A percentile compares a stretch with the other conserved stretches of the same genome.
phyloP scores from a whole-genome alignment of 345 rosid genomes.

The Chamaenerion angustifolium region DNA sequence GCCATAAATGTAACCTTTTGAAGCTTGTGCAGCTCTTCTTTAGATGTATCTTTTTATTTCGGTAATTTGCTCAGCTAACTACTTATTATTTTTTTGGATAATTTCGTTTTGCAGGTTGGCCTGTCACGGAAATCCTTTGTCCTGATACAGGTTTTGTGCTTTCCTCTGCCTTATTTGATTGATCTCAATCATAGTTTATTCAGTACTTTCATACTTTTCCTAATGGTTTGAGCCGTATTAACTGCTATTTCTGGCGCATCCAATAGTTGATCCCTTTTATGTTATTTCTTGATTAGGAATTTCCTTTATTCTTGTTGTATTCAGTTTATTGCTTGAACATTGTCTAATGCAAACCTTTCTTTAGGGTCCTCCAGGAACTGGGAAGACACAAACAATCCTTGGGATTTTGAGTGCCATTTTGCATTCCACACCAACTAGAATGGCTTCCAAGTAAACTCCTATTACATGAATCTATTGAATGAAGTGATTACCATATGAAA shows the following conservation, averaged over 20 bases:
- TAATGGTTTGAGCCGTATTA: background rate
- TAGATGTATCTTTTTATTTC: background rate
- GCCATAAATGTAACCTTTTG: conserved; percentile 68
- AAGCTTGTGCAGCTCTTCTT: background rate
- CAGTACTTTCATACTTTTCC: background rate
- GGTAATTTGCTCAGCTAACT: too few species aligned
- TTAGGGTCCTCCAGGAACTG: conserved; percentile 99
- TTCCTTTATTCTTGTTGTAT: conserved; percentile 1
- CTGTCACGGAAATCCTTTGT: conserved; percentile 66
- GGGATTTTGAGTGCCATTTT: conserved; percentile 86
- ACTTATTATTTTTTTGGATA: too few species aligned
- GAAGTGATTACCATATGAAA: background rate
- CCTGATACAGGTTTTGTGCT: conserved; percentile 66
- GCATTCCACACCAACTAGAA: conserved; percentile 86
- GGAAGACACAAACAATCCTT: conserved; percentile 95
- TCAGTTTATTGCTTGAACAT: background rate
- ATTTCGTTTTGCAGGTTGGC: conserved; percentile 53
- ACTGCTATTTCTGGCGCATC: background rate
- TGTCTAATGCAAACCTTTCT: conserved; percentile 13
- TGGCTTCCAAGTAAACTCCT: conserved; percentile 43
- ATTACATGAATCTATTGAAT: background rate
- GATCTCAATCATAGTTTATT: background rate
- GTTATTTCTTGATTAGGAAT: background rate
- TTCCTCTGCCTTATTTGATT: conserved; percentile 1
- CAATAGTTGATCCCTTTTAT: background rate